A percentile compares a stretch with the other conserved stretches of the same genome.
Evolutionary conservation across 768 basidiomycete species (phyloP).

Genomic region (Coprinellus micaceus): DNA sequence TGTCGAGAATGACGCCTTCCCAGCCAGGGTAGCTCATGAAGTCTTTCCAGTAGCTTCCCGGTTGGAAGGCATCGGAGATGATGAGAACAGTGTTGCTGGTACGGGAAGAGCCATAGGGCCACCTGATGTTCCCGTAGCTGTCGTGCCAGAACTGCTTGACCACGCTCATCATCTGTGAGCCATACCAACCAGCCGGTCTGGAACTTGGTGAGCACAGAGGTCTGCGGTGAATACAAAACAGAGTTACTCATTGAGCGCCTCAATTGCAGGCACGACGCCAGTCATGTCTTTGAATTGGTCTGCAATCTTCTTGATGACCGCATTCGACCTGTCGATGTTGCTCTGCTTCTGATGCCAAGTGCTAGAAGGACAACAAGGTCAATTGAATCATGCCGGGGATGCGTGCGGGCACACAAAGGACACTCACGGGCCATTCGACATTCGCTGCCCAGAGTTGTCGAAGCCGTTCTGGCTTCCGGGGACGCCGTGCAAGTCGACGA

Average conservation of each 20-base stretch:
- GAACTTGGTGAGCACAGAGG: not conserved
- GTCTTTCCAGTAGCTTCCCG: conserved; percentile 61
- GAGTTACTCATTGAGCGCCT: conserved; percentile 70
- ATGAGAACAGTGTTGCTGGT: conserved; percentile 63
- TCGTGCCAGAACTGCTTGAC: conserved; percentile 59
- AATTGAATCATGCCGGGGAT: not conserved
- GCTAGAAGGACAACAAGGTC: conserved; percentile 17
- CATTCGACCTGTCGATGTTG: conserved; percentile 65
- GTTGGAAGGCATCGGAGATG: conserved; percentile 76
- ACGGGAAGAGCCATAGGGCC: conserved; percentile 28
- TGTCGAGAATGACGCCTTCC: conserved; percentile 72
- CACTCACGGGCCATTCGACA: conserved; percentile 44
- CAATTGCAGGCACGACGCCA: conserved; percentile 59
- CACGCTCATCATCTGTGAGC: conserved; percentile 44
- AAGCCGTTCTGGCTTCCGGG: conserved; percentile 84
- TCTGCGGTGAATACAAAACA: not conserved
- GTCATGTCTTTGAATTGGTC: conserved; percentile 49
- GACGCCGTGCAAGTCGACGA: conserved; percentile 73
- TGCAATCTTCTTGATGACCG: conserved; percentile 60
- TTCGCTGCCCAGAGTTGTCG: conserved; percentile 80
- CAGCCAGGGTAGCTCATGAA: conserved; percentile 49
- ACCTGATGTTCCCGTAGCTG: conserved; percentile 65
- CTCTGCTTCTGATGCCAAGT: conserved; percentile 63
- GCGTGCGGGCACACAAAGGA: not conserved
- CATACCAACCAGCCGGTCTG: conserved; percentile 67